phyloP scores from a whole-genome alignment of 805 yeast genomes.

The Candida sonorensis region DNA sequence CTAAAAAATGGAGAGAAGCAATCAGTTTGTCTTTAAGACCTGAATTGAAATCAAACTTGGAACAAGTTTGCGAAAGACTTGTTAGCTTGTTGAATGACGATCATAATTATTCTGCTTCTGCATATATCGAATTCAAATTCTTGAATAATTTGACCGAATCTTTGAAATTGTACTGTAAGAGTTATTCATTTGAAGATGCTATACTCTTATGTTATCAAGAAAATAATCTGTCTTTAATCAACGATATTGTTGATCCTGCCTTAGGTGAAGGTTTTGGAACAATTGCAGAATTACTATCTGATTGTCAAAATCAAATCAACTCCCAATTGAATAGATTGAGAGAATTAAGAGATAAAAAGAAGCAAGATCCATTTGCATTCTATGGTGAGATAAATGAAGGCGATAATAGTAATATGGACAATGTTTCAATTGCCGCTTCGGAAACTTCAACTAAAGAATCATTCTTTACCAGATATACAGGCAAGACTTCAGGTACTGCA shows the following conservation, averaged over 20 bases:
- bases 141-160: constrained; percentile 58
- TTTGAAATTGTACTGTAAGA: constrained; percentile 63
- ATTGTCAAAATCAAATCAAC: constrained; percentile 76
- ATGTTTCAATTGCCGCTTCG: constrained; percentile 90
- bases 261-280: constrained; percentile 84
- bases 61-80: constrained; percentile 50
- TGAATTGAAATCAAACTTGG: constrained; percentile 32
- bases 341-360: constrained; percentile 78
- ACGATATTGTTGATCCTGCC: constrained; percentile 59
- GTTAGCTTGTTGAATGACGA: constrained; percentile 56
- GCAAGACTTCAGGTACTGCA: constrained; percentile 93
- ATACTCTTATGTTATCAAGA: constrained; percentile 52
- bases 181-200: constrained; percentile 70
- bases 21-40: constrained; percentile 46
- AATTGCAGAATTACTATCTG: constrained; percentile 86
- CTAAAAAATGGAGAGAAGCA: constrained; percentile 83
- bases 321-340: constrained; percentile 82
- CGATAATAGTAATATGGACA: constrained; percentile 67
- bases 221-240: constrained; percentile 38
- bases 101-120: constrained; percentile 75
- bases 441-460: constrained; percentile 91
- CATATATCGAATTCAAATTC: constrained; percentile 60
- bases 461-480: constrained; percentile 92
- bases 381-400: constrained; percentile 66
- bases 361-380: constrained; percentile 77